phyloP scores from a whole-genome alignment of 441 rosid species.

The Gossypium trilobum region DNA sequence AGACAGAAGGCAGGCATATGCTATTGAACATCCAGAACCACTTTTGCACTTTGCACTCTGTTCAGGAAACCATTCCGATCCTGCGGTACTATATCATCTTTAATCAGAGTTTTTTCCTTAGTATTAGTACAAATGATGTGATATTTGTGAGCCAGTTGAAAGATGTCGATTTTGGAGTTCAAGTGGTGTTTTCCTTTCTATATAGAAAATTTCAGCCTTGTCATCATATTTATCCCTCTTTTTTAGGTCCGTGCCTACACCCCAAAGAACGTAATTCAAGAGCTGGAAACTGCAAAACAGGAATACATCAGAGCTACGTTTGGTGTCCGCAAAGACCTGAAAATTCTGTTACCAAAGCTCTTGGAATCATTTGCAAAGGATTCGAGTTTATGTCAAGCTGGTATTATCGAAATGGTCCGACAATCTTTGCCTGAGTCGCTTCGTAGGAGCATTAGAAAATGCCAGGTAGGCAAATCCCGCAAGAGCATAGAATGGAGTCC shows the following conservation, averaged over 20 bases:
- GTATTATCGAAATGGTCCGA: conserved; percentile 59
- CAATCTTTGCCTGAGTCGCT: conserved; percentile 55
- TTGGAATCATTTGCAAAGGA: conserved; percentile 73
- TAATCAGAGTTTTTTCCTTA: not conserved
- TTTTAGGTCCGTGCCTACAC: conserved; percentile 75
- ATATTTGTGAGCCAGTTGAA: not conserved
- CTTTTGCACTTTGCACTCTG: conserved; percentile 73
- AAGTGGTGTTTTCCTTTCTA: not conserved
- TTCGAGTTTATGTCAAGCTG: conserved; percentile 45
- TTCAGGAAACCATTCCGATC: conserved; percentile 88
- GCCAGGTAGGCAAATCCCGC: conserved; percentile 45
- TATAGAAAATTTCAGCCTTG: not conserved
- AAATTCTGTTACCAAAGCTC: conserved; percentile 64
- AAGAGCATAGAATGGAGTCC: conserved; percentile 72
- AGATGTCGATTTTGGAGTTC: not conserved
- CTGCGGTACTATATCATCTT: conserved; percentile 47
- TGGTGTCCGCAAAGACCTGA: conserved; percentile 56
- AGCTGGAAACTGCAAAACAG: conserved; percentile 76
- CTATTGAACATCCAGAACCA: conserved; percentile 57
- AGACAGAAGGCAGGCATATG: conserved; percentile 58
- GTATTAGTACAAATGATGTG: not conserved
- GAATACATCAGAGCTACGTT: conserved; percentile 69
- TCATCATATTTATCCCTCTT: not conserved
- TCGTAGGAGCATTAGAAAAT: conserved; percentile 42
- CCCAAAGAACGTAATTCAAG: conserved; percentile 57